These are phyloP conservation scores for Zygoascus sp. DNA, from an alignment of 1,139 yeast genomes.

Conservation along the genomic window DNA sequence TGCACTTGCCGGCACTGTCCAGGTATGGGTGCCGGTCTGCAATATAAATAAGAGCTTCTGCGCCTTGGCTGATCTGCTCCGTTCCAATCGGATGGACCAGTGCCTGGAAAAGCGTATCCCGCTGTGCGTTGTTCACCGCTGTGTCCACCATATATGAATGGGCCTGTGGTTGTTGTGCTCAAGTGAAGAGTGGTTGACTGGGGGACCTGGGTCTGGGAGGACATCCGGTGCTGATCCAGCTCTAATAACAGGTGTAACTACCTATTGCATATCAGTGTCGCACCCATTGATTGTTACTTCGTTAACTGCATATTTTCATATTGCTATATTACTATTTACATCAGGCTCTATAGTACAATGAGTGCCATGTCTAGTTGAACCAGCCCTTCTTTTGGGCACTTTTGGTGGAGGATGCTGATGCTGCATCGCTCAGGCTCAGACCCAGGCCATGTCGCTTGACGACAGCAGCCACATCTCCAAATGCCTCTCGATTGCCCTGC, in stretches of 20 bases:
- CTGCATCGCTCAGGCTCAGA: too few species aligned
- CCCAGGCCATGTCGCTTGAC: slow-evolving; percentile 75
- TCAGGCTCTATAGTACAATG: background rate
- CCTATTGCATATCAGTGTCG: too few species aligned
- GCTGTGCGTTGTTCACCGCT: slow-evolving; percentile 5
- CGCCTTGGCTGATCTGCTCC: slow-evolving; percentile 68
- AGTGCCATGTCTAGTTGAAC: slow-evolving; percentile 6
- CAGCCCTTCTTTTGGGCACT: slow-evolving; percentile 8
- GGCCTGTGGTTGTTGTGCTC: background rate
- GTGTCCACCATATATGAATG: background rate
- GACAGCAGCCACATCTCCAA: slow-evolving; percentile 76
- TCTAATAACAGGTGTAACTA: too few species aligned
- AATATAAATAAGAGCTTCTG: slow-evolving; percentile 80
- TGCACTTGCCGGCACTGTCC: slow-evolving; percentile 26
- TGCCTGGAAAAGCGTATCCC: slow-evolving; percentile 39
- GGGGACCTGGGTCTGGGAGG: too few species aligned
- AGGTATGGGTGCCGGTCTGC: slow-evolving; percentile 67
- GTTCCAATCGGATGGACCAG: slow-evolving; percentile 46
- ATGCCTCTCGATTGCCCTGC: slow-evolving; percentile 80
- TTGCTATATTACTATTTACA: background rate
- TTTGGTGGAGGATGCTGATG: background rate
- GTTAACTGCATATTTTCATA: background rate
- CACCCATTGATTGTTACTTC: too few species aligned
- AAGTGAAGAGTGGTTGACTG: background rate
- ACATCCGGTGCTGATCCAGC: background rate